Percentiles rank a stretch among this genome's conserved stretches.
Conservation (phyloP, 2,329 filamentous ascomycete species). For the Hymenoscyphus linearis region DNA sequence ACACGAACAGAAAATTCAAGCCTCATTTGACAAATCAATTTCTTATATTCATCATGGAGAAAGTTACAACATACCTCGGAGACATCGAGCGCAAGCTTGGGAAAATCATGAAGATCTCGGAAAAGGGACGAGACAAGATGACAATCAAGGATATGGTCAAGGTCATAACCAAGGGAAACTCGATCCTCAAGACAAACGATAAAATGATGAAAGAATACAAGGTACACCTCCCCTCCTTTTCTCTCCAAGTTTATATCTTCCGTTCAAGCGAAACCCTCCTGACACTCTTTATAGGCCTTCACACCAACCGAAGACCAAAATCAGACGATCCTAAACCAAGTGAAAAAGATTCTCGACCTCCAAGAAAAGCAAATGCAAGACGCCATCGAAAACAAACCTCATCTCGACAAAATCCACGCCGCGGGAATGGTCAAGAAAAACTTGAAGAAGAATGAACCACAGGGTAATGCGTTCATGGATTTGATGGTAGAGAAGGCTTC, state of each 20-base stretch:
- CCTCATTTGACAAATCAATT: neutral
- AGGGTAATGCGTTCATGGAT: neutral
- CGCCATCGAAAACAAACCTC: slow-evolving; percentile 19
- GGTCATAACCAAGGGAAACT: slow-evolving; percentile 27
- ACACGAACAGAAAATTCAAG: neutral
- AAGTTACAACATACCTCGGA: neutral
- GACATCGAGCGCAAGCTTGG: slow-evolving; percentile 2
- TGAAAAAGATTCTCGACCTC: slow-evolving; percentile 23
- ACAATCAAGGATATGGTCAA: slow-evolving; percentile 27
- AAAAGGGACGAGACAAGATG: slow-evolving; percentile 23
- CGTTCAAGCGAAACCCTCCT: neutral
- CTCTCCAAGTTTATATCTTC: neutral
- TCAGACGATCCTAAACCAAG: slow-evolving; percentile 20
- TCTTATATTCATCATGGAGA: neutral
- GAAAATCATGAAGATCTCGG: slow-evolving; percentile 28
- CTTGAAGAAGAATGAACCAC: neutral
- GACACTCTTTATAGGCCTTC: slow-evolving; percentile 6
- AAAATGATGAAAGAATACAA: slow-evolving; percentile 28
- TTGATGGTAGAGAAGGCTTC: neutral
- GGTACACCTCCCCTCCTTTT: slow-evolving; percentile 10
- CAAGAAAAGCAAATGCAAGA: slow-evolving; percentile 25
- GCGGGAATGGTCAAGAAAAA: slow-evolving; percentile 2
- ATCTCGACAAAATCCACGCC: slow-evolving; percentile 12
- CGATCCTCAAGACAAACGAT: slow-evolving; percentile 26
- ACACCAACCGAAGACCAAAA: slow-evolving; percentile 19